phyloP scores from a whole-genome alignment of 495 filamentous ascomycete genomes.

The Neurospora africana region DNA sequence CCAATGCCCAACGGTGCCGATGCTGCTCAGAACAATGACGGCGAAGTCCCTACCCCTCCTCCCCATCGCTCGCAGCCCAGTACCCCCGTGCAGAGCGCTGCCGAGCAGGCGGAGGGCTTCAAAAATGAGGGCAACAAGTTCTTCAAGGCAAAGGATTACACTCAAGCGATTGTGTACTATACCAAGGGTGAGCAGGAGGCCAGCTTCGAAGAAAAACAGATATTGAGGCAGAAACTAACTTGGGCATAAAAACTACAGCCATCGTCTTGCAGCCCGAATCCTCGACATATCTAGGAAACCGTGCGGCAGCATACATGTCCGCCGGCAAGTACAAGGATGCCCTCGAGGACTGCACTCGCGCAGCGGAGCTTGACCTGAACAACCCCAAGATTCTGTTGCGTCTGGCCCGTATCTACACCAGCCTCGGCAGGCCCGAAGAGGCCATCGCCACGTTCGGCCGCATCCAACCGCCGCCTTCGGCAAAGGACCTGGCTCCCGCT shows the following conservation, averaged over 20 bases:
- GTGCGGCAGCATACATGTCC: conserved; percentile 86
- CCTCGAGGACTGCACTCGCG: conserved; percentile 71
- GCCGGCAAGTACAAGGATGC: conserved; percentile 66
- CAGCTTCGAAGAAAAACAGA: background rate
- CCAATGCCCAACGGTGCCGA: conserved; percentile 45
- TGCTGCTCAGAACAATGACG: conserved; percentile 25
- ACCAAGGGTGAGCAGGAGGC: conserved; percentile 59
- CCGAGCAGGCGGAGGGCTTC: conserved; percentile 73
- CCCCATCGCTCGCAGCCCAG: conserved; percentile 60
- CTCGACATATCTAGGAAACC: conserved; percentile 87
- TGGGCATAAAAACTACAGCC: conserved; percentile 40
- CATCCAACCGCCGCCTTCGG: conserved; percentile 65
- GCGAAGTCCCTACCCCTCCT: conserved; percentile 61
- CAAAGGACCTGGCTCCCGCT: conserved; percentile 70
- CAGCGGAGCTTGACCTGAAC: conserved; percentile 67
- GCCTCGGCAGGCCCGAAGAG: conserved; percentile 72
- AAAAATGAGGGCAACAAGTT: conserved; percentile 92
- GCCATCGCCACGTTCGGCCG: conserved; percentile 67
- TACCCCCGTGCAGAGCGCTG: conserved; percentile 42
- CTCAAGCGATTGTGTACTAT: conserved; percentile 79
- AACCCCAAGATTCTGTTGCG: conserved; percentile 83
- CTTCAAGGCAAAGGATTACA: conserved; percentile 86
- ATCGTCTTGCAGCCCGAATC: conserved; percentile 70
- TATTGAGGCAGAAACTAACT: conserved; percentile 5
- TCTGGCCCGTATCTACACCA: conserved; percentile 78